Percentiles rank a stretch among this genome's conserved stretches.
phyloP scores from a whole-genome alignment of 805 yeast species.

The Candida andamanensis region DNA sequence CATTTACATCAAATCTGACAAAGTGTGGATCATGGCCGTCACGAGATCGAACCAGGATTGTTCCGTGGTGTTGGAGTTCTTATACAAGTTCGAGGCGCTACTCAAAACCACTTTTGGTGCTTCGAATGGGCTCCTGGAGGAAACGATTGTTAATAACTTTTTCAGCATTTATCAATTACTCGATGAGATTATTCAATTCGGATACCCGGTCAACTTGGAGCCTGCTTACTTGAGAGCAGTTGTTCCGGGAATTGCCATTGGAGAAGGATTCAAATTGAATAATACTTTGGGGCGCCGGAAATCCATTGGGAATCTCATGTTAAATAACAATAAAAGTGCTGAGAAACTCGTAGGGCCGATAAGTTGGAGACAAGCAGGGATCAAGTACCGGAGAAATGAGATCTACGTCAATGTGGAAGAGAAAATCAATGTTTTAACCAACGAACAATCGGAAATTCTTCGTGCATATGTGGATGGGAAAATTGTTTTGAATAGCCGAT shows the following conservation, averaged over 20 bases:
- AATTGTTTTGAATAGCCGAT: conserved; percentile 62
- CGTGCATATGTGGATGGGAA: conserved; percentile 74
- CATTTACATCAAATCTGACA: conserved; percentile 59
- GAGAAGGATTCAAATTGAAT: conserved; percentile 8
- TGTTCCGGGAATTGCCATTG: conserved; percentile 7
- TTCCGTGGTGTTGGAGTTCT: conserved; percentile 70
- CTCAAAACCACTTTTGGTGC: conserved; percentile 27
- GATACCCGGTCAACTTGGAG: conserved; percentile 70
- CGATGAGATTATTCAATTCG: conserved; percentile 73
- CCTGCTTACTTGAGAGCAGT: conserved; percentile 19
- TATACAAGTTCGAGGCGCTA: conserved; percentile 55
- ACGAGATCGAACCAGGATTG: conserved; percentile 86
- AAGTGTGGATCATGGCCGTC: conserved; percentile 82
- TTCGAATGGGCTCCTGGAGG: conserved; percentile 25
- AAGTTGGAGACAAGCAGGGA: conserved; percentile 12
- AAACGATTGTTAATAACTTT: conserved; percentile 58
- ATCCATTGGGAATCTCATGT: conserved; percentile 7
- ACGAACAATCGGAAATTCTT: conserved; percentile 57
- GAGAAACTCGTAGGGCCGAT: conserved; percentile 7
- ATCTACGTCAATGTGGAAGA: conserved; percentile 73
- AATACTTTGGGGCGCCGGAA: conserved; percentile 8
- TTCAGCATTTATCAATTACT: conserved; percentile 67
- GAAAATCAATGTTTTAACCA: conserved; percentile 63
- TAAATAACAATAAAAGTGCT: conserved; percentile 7
- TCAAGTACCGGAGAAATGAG: conserved; percentile 71